phyloP scores from a whole-genome alignment of 2,329 filamentous ascomycete species.

The Coniochaeta prunicola region DNA sequence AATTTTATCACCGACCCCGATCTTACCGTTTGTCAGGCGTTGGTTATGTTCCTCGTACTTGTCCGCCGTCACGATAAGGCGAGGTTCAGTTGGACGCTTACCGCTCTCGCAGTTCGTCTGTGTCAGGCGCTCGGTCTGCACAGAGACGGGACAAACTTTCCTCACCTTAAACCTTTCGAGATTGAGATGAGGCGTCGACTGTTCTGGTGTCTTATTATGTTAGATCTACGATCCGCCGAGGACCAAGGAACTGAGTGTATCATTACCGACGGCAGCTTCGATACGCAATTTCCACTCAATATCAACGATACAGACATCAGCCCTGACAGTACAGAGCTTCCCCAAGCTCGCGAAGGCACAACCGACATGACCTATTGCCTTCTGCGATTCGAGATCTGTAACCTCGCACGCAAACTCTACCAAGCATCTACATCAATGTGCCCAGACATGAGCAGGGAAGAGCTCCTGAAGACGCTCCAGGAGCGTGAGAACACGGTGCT shows the following conservation, averaged over 20 bases:
- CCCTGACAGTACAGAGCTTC: conserved; percentile 38
- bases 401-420: conserved; percentile 28
- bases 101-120: conserved; percentile 52
- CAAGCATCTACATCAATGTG: conserved; percentile 25
- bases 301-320: conserved; percentile 47
- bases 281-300: conserved; percentile 49
- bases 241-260: conserved; percentile 47
- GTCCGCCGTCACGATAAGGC: conserved; percentile 44
- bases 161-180: conserved; percentile 49
- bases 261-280: conserved; percentile 36
- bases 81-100: conserved; percentile 55
- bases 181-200: conserved; percentile 55
- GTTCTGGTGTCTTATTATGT: conserved; percentile 53
- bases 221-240: conserved; percentile 54
- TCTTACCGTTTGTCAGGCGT: conserved; percentile 52
- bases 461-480: conserved; percentile 24
- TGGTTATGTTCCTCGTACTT: conserved; percentile 50
- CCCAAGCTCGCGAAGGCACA: conserved; percentile 37
- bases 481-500: conserved; percentile 31
- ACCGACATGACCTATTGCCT: conserved; percentile 45
- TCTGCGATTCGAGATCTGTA: conserved; percentile 35
- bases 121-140: conserved; percentile 48
- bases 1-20: conserved; percentile 55
- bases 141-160: conserved; percentile 47
- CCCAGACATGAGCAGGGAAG: conserved; percentile 20